Base-by-base conservation (phyloP, 257 asterid genomes). In the Salvia splendens region DNA sequence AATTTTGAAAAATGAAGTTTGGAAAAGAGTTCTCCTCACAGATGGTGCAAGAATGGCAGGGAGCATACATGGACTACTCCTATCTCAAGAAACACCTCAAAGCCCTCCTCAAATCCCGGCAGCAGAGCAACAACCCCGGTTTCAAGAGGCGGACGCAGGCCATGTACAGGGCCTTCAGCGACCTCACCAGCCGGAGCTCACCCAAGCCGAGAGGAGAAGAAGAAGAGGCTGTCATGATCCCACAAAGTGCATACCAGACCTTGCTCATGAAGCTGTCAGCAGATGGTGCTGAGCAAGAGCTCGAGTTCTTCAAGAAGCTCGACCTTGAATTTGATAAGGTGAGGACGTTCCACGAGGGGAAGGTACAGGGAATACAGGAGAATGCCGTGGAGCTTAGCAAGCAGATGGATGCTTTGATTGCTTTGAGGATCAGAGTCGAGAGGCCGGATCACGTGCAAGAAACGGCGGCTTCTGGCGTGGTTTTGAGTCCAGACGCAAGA, bases 21-120 rank as follows among this genome's bases (percentile, higher is more conserved):
- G 96, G 91, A 49, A 89, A 81, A 68, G 89, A 87, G 70, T 82
- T 81, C 17, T 66, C 77, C 11, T 78, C 91, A 40, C 93, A 89
- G 59, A 80, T 87, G 93, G 89, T 89, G 52, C 97, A 64, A 46
- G 96, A 89, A 85, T 87, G 94, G 94, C 85, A 79, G 64, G 79
- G 68, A 55, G 94, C 97, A 3, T 89, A 87, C 82, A 77, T 89
- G 95, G 89, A 85, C 64, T 89, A 89, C 76, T 70, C 15, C 15
- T 57, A 41, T 28, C 87, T 89, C 36, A 89, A 85, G 67, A 55
- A 41, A 1, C 20, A 80, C 3, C 61, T 89, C 5, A 83, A 89
- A 51, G 73, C 80, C 0, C 52, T 89, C 35, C 6, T 51, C 16
- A 49, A n/a, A 41, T 70, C 65, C 68, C 51, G 61, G 43, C 64